Conservation (phyloP, 2,329 filamentous ascomycete species). For the Diaporthe vaccinii region DNA sequence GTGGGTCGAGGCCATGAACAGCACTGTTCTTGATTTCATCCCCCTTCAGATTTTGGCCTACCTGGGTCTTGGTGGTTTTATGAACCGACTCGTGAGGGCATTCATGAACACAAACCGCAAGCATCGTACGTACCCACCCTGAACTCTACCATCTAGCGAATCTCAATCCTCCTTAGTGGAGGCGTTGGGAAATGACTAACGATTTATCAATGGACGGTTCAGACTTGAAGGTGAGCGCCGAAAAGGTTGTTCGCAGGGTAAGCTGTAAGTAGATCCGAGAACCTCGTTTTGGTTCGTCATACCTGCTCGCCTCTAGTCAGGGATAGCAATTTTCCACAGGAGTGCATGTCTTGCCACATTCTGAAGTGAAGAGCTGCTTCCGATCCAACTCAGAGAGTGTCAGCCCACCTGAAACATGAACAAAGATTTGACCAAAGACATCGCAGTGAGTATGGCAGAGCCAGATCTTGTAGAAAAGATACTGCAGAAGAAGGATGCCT, state of each 20-base stretch:
- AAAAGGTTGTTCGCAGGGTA: slow-evolving; percentile 18
- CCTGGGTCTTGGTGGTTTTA: not conserved
- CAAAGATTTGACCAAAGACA: not conserved
- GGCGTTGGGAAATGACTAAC: not conserved
- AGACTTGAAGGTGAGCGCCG: slow-evolving; percentile 22
- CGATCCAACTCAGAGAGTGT: not conserved
- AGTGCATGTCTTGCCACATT: not conserved
- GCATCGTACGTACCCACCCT: not conserved
- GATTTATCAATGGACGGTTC: not conserved
- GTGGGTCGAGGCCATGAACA: slow-evolving; percentile 44
- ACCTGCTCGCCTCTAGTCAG: not conserved
- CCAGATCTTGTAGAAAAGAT: slow-evolving; percentile 47
- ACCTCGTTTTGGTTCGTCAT: not conserved
- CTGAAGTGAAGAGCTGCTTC: not conserved
- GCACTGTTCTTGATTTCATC: slow-evolving; percentile 36
- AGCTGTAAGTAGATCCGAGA: not conserved
- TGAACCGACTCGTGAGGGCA: not conserved
- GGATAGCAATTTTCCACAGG: not conserved
- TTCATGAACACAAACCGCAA: slow-evolving; percentile 14
- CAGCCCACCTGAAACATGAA: too few relatives aligned
- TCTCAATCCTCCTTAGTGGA: not conserved
- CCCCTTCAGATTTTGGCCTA: slow-evolving; percentile 17
- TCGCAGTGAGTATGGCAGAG: slow-evolving; percentile 2
- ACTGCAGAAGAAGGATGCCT: slow-evolving; percentile 42
- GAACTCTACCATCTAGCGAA: not conserved